Evolutionary conservation across 331 rosid genomes (phyloP).

Genomic region (Ulmus americana): DNA sequence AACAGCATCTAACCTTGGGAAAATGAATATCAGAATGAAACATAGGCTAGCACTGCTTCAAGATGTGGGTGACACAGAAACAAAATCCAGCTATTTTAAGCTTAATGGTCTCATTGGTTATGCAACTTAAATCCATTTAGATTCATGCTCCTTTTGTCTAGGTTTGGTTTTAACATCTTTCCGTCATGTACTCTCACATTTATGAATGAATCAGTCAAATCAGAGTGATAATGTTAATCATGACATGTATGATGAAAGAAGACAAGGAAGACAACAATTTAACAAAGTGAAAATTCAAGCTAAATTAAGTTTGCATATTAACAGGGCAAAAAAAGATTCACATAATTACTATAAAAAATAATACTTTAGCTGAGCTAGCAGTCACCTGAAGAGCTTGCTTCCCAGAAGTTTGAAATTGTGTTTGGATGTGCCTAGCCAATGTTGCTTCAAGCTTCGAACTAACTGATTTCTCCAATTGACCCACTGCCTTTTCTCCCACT

Average conservation of each 20-base stretch:
- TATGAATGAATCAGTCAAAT: not conserved
- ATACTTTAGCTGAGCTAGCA: not conserved
- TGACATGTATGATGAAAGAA: not conserved
- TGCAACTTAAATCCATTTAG: not conserved
- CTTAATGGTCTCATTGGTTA: not conserved
- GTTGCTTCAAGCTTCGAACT: conserved; percentile 80
- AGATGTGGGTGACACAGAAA: not conserved
- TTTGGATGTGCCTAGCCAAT: conserved; percentile 89
- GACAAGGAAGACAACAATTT: not conserved
- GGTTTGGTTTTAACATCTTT: not conserved
- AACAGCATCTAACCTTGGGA: not conserved
- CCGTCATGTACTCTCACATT: not conserved
- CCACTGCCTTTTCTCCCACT: conserved; percentile 84
- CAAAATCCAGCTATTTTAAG: not conserved
- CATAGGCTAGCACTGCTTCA: not conserved
- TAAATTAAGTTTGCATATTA: not conserved
- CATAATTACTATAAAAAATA: not conserved
- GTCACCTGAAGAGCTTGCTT: conserved; percentile 92
- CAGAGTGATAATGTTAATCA: not conserved
- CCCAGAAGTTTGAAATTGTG: conserved; percentile 94
- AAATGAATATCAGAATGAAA: not conserved
- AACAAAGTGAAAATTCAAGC: not conserved
- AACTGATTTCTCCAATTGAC: conserved; percentile 87
- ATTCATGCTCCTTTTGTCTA: not conserved
- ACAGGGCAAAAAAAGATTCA: not conserved